Conservation (phyloP, 495 filamentous ascomycete species). For the Xylaria sp. region DNA sequence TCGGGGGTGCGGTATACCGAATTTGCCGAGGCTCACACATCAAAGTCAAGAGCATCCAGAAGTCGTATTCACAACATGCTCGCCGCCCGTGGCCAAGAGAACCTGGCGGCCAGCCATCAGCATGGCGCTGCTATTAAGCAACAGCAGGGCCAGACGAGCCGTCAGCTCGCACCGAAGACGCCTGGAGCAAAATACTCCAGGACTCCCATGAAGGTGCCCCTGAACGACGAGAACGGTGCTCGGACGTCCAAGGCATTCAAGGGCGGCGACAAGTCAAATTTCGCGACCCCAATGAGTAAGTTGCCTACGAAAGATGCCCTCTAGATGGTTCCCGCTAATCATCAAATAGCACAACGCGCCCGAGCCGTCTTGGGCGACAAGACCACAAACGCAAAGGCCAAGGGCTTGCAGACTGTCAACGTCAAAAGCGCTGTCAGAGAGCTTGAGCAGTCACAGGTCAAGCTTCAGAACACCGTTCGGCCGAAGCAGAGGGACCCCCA, state of each 20-base stretch:
- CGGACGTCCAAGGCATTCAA: constrained; percentile 63
- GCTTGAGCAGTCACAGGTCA: constrained; percentile 51
- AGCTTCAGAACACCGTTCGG: constrained; percentile 46
- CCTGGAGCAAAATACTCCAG: constrained; percentile 78
- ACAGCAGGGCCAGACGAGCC: constrained; percentile 62
- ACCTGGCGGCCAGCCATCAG: constrained; percentile 76
- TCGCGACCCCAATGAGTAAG: constrained; percentile 86
- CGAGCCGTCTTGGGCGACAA: constrained; percentile 89
- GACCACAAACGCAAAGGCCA: constrained; percentile 93
- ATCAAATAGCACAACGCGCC: constrained; percentile 64
- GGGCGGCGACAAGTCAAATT: constrained; percentile 58
- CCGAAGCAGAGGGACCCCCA: constrained; percentile 48
- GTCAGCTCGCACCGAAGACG: constrained; percentile 71
- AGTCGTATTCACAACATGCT: constrained; percentile 61
- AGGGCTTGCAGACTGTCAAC: constrained; percentile 58
- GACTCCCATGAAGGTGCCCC: constrained; percentile 80
- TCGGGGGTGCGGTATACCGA: not conserved
- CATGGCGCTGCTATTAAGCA: constrained; percentile 79
- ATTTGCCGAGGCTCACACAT: constrained; percentile 16
- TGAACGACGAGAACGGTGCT: constrained; percentile 82
- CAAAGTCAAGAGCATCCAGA: not conserved
- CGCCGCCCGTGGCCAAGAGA: constrained; percentile 88
- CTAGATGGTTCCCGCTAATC: constrained; percentile 37
- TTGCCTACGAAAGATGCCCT: not conserved
- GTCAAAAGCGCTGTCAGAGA: constrained; percentile 51